Base-by-base conservation (phyloP, 1,284 basidiomycete genomes). In the Apiotrichum montevideense region DNA sequence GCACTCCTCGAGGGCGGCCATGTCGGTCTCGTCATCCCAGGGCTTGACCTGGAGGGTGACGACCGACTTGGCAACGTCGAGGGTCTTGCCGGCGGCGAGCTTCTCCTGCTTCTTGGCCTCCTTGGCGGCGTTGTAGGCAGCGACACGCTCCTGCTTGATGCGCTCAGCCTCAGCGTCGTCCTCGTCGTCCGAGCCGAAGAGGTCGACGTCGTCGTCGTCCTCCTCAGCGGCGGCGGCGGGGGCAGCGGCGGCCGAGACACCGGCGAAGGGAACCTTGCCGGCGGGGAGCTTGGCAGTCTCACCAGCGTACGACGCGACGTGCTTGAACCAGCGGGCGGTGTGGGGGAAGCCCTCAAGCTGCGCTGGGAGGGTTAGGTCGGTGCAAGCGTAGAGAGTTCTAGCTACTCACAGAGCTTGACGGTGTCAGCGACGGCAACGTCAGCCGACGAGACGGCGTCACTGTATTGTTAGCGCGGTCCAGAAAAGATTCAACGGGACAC, bases 21-120 rank as follows among this genome's bases (percentile, higher is more conserved):
- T 93, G 80, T 98, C 90, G 59, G 95, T 99, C 82, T 97, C 93
- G 77, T 98, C 94, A 76, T 98, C 95, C 95, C 94, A 95, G 49
- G 94, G 95, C 81, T 98, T 98, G 64, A 98, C 92, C 67, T 98
- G 93, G 69, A 98, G 80, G 54, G 96, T 98, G 59, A 77, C 75
- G 55, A 80, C 80, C 52, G 63, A 92, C 90, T 97, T 97, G 74
- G 92, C 93, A 60, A 85, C 75, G 56, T 70, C 74, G 54, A 75
- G 79, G 48, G 86, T 81, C 81, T 93, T 92, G 58, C 73, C 75
- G 53, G 75, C 71, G 51, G 79, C 75, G 44, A 74, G 66, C 67
- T 79, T 79, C 68, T 79, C 78, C 55, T 71, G 70, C 65, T 87
- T 85, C 82, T 98, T 98, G 73, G 80, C 82, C 35, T 91, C 91